phyloP scores from a whole-genome alignment of 2,329 filamentous ascomycete species.

The Ilyonectria robusta region DNA sequence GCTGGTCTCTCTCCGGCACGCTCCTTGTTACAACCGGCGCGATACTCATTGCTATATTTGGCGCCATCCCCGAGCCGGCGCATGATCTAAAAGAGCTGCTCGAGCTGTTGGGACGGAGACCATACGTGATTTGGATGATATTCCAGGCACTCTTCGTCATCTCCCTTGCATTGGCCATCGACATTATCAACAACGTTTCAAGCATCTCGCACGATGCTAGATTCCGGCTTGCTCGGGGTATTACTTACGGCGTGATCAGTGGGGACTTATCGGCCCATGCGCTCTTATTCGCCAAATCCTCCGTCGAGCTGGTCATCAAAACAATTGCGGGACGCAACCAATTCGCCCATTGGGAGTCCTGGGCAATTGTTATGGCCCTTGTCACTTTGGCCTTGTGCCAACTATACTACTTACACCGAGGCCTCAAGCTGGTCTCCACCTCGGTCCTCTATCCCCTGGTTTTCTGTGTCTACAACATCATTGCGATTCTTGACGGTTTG shows the following conservation, averaged over 20 bases:
- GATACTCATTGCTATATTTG: slow-evolving; percentile 93
- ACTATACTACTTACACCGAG: slow-evolving; percentile 94
- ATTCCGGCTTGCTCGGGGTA: slow-evolving; percentile 83
- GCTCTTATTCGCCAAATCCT: slow-evolving; percentile 93
- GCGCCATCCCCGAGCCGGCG: slow-evolving; percentile 92
- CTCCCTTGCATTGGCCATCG: slow-evolving; percentile 74
- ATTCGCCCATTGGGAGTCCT: slow-evolving; percentile 95
- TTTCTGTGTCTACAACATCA: slow-evolving; percentile 99
- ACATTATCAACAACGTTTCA: slow-evolving; percentile 66
- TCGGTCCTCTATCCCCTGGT: slow-evolving; percentile 96
- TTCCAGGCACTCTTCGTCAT: slow-evolving; percentile 82
- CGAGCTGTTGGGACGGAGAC: slow-evolving; percentile 77
- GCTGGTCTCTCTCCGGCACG: slow-evolving; percentile 92
- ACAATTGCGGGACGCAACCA: slow-evolving; percentile 92
- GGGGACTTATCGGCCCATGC: slow-evolving; percentile 95
- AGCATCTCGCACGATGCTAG: slow-evolving; percentile 72
- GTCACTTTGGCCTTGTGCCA: slow-evolving; percentile 88
- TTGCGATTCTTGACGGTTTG: slow-evolving; percentile 95
- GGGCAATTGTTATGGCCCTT: slow-evolving; percentile 88
- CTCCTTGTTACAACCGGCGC: slow-evolving; percentile 89
- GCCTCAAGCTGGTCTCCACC: slow-evolving; percentile 94
- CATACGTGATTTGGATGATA: slow-evolving; percentile 92
- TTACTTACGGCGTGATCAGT: slow-evolving; percentile 90
- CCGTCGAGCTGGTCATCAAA: slow-evolving; percentile 91
- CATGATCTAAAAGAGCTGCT: slow-evolving; percentile 89